phyloP scores from a whole-genome alignment of 257 asterid genomes.

The Solanum paucissectum region DNA sequence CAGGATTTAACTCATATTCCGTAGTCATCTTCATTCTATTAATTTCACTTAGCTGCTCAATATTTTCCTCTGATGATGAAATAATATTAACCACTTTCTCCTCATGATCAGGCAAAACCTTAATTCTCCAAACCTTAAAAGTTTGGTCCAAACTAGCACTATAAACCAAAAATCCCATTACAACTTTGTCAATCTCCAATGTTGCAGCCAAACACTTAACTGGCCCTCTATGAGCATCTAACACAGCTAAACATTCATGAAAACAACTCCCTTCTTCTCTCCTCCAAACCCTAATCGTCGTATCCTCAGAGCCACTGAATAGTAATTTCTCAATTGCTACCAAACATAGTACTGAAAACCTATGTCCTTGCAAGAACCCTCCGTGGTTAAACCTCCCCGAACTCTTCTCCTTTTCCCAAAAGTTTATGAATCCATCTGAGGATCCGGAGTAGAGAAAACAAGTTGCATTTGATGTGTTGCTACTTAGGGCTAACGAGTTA shows the following conservation, averaged over 20 bases:
- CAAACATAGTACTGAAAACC: slow-evolving; percentile 64
- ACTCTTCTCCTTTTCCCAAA: slow-evolving; percentile 82
- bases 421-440: slow-evolving; percentile 76
- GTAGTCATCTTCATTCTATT: background rate
- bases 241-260: slow-evolving; percentile 78
- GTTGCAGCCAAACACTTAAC: slow-evolving; percentile 67
- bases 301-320: slow-evolving; percentile 87
- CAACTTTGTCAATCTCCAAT: slow-evolving; percentile 63
- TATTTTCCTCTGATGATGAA: background rate
- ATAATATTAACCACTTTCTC: background rate
- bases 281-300: slow-evolving; percentile 77
- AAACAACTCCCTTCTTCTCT: slow-evolving; percentile 83
- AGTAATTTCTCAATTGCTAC: slow-evolving; percentile 61
- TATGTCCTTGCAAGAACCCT: slow-evolving; percentile 75
- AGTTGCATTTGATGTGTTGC: slow-evolving; percentile 3
- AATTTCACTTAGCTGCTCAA: background rate
- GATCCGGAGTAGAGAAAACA: slow-evolving; percentile 84
- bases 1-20: slow-evolving; percentile 70
- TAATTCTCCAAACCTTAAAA: slow-evolving; percentile 87
- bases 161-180: slow-evolving; percentile 63
- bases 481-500: slow-evolving; percentile 48
- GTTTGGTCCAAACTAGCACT: slow-evolving; percentile 84
- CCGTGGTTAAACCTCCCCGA: slow-evolving; percentile 77
- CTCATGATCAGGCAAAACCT: slow-evolving; percentile 57
- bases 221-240: slow-evolving; percentile 87